Evolutionary conservation across 2,329 filamentous ascomycete species (phyloP).

Genomic region (Epichloe amarillans): DNA sequence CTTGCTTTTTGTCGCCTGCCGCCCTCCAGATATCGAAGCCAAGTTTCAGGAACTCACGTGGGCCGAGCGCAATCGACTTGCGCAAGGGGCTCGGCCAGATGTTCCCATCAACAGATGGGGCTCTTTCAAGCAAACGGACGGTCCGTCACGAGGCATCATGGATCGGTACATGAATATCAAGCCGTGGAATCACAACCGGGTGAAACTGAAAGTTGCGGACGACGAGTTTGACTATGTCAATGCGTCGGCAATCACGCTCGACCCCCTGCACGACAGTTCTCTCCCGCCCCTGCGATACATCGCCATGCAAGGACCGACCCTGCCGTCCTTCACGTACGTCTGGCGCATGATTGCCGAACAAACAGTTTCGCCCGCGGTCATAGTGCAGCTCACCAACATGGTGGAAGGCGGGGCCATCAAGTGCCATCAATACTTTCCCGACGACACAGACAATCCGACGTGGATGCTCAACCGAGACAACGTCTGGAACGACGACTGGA

Average conservation of each 20-base stretch:
- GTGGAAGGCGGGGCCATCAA: slow-evolving; percentile 67
- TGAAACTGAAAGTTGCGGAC: slow-evolving; percentile 66
- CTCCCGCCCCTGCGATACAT: slow-evolving; percentile 53
- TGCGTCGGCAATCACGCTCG: slow-evolving; percentile 55
- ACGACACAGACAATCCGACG: slow-evolving; percentile 35
- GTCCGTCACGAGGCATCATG: slow-evolving; percentile 25
- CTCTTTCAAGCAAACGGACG: slow-evolving; percentile 21
- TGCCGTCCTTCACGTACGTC: slow-evolving; percentile 62
- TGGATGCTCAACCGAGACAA: slow-evolving; percentile 49
- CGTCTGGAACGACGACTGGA: slow-evolving; percentile 53
- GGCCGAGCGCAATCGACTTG: slow-evolving; percentile 36
- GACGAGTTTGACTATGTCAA: slow-evolving; percentile 70
- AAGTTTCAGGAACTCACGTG: slow-evolving; percentile 41
- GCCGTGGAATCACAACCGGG: slow-evolving; percentile 75
- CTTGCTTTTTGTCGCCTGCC: neutral
- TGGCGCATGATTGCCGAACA: slow-evolving; percentile 95
- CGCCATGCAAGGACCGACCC: slow-evolving; percentile 84
- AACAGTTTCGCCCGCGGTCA: slow-evolving; percentile 55
- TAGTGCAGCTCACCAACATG: slow-evolving; percentile 90
- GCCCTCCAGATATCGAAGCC: slow-evolving; percentile 30
- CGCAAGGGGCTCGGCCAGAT: slow-evolving; percentile 26
- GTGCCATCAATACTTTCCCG: slow-evolving; percentile 80
- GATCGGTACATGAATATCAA: slow-evolving; percentile 87
- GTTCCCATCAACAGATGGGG: slow-evolving; percentile 20
- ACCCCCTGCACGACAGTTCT: slow-evolving; percentile 25